phyloP scores from a whole-genome alignment of 257 asterid genomes.

The Przewalskia tangutica region DNA sequence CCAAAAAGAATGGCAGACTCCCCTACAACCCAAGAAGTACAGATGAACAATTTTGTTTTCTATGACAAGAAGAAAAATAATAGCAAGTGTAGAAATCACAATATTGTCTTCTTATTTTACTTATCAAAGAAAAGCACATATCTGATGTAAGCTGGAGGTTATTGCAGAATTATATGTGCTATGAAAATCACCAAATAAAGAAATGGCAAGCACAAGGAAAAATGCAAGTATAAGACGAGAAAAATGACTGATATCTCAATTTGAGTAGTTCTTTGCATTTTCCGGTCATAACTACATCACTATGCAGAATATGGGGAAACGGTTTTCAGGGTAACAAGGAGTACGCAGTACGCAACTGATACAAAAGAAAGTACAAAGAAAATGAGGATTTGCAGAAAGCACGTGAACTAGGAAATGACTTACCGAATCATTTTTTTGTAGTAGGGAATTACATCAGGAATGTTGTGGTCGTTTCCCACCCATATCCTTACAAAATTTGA shows the following conservation, averaged over 20 bases:
- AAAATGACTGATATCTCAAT: not conserved
- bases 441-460: conserved; percentile 47
- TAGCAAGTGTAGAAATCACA: not conserved
- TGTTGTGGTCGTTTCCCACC: conserved; percentile 52
- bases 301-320: not conserved
- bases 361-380: not conserved
- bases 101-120: not conserved
- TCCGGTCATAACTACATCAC: not conserved
- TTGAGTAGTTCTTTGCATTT: not conserved
- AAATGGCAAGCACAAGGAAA: not conserved
- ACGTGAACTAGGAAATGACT: conserved; percentile 9
- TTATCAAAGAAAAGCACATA: not conserved
- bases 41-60: not conserved
- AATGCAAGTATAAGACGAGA: not conserved
- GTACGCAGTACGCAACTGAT: not conserved
- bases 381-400: not conserved
- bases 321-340: too few relatives aligned
- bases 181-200: not conserved
- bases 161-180: not conserved
- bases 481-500: conserved; percentile 48
- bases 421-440: conserved; percentile 51
- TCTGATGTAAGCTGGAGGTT: not conserved
- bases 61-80: not conserved
- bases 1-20: not conserved
- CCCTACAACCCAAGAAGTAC: not conserved